Conservation (phyloP, 1,284 basidiomycete species). For the Coniferiporia weirii region DNA sequence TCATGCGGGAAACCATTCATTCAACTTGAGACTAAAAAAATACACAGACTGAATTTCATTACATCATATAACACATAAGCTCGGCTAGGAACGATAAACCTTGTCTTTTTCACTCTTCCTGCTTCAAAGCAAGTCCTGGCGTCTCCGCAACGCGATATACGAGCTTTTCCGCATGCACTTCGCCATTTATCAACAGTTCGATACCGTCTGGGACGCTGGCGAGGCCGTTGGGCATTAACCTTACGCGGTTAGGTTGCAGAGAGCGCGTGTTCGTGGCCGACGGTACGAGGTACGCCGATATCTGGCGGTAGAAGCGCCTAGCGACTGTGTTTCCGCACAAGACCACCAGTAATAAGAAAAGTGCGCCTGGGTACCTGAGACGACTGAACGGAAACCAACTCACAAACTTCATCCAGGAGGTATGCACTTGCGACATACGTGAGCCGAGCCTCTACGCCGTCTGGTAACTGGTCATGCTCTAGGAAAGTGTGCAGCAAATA, state of each 20-base stretch:
- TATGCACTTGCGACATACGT: conserved; percentile 6
- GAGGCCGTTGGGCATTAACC: conserved; percentile 25
- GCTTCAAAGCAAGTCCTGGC: neutral
- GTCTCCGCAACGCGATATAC: conserved; percentile 29
- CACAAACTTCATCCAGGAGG: conserved; percentile 1
- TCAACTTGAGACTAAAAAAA: no score
- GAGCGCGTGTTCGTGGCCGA: neutral
- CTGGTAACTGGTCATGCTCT: conserved; percentile 4
- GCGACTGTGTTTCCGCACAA: neutral
- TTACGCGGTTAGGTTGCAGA: conserved; percentile 21
- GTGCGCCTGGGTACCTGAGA: no score
- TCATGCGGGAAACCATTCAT: no score
- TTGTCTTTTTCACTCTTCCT: no score
- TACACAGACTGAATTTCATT: no score
- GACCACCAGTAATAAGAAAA: neutral
- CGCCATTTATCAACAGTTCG: conserved; percentile 21
- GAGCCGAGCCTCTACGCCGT: neutral
- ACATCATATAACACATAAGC: no score
- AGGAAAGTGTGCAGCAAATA: neutral
- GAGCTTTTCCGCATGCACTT: conserved; percentile 28
- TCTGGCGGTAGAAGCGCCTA: conserved; percentile 1
- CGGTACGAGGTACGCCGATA: neutral
- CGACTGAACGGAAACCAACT: neutral
- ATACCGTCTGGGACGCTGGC: conserved; percentile 26
- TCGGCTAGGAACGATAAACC: no score